These are phyloP conservation scores for Cercospora sp. DNA, from an alignment of 2,329 filamentous ascomycete species.

Conservation along the genomic window DNA sequence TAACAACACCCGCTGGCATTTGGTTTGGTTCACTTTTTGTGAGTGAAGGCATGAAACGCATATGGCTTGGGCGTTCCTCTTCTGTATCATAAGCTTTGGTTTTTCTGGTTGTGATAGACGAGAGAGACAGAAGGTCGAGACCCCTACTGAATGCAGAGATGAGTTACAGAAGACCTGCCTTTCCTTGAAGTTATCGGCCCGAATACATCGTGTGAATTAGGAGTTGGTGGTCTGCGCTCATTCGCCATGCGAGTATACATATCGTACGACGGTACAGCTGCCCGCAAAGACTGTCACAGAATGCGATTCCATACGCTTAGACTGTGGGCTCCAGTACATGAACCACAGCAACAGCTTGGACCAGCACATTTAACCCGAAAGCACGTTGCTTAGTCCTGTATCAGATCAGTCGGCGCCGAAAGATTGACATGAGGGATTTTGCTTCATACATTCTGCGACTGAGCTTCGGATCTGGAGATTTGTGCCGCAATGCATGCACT, in stretches of 20 bases:
- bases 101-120: slow-evolving; percentile 4
- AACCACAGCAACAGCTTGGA: background rate
- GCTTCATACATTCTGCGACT: background rate
- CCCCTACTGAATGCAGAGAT: background rate
- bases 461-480: background rate
- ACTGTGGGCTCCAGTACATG: background rate
- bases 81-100: slow-evolving; percentile 3
- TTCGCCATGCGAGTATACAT: background rate
- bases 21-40: slow-evolving; percentile 1
- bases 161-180: background rate
- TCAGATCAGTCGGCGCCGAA: background rate
- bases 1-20: background rate
- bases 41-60: slow-evolving; percentile 2
- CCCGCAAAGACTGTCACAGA: background rate
- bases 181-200: background rate
- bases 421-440: background rate
- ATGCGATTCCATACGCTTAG: background rate
- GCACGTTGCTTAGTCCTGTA: background rate
- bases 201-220: background rate
- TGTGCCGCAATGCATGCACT: background rate
- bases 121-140: background rate
- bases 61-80: slow-evolving; percentile 6
- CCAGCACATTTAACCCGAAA: background rate
- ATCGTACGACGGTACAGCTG: background rate
- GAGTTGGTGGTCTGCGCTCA: background rate